Base-by-base conservation (phyloP, 345 rosid genomes). In the Gossypium anomalum region DNA sequence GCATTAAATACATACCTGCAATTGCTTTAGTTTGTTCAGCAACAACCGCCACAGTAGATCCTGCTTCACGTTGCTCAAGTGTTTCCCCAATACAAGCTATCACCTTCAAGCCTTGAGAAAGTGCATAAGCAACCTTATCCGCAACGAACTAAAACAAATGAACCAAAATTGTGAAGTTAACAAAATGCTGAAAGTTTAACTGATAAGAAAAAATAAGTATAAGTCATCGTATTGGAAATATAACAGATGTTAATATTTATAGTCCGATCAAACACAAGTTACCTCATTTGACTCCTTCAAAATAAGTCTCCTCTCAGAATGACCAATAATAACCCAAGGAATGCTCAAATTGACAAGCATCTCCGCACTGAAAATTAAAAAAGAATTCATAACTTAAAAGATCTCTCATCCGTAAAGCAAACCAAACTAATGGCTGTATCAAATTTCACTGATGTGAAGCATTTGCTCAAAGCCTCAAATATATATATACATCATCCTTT, bases 11-110 rank as follows among this genome's bases (percentile, higher is more conserved):
- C 16, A 22, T 83, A 92, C 97, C 97, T 71, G 97, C 93, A 62
- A 92, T 94, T 66, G 98, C 97, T 83, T 90, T 94, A 47, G 91
- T 92, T 87, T 94, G 97, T 65, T 93, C 92, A 77, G 97, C 90
- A 78, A 94, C 98, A 74, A 92, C 93, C 49, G 83, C 92, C 92
- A 89, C 44, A 14, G 97, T 94, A 8, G 91, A 80, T 48, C 95
- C 98, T 44, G 95, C 77, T 83, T 92, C 97, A 4, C 97, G 86
- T 80, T 94, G 91, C 84, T 90, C 97, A 51, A 90, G 91, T 56
- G 94, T 92, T 87, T 94, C 98, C 67, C 97, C 98, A 49, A 92
- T 88, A 79, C 98, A 94, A 78, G 97, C 98, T 73, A 94, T 92
- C 58, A 94, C 97, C 79, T 89, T 92, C 85, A 94, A 75, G 76